Conservation (phyloP, 2,329 filamentous ascomycete species). For the Pyrenophora graminea region DNA sequence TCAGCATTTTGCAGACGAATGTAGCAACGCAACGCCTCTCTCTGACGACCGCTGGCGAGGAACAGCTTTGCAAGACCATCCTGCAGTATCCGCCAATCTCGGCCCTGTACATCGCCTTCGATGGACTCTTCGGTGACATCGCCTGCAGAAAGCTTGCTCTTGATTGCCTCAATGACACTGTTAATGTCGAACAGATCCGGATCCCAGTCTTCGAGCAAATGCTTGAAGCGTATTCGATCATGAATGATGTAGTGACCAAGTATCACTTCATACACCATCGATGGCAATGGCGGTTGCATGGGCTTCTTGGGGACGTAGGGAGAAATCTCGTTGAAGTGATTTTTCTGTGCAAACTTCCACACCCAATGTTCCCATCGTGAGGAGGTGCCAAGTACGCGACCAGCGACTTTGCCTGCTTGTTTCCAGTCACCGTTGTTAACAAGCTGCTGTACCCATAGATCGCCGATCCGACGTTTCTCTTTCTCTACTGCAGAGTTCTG, state of each 20-base stretch:
- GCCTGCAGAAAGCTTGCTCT: slow-evolving; percentile 77
- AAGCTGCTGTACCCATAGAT: slow-evolving; percentile 89
- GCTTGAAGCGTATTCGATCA: slow-evolving; percentile 74
- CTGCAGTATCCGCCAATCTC: slow-evolving; percentile 89
- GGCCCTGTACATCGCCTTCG: slow-evolving; percentile 70
- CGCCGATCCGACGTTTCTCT: slow-evolving; percentile 88
- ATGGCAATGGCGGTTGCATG: slow-evolving; percentile 78
- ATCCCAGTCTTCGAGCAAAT: slow-evolving; percentile 82
- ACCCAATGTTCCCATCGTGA: slow-evolving; percentile 95
- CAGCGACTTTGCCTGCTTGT: slow-evolving; percentile 77
- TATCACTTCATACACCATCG: slow-evolving; percentile 84
- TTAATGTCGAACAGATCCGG: slow-evolving; percentile 80
- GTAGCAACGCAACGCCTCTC: slow-evolving; percentile 85
- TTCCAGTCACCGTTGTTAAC: slow-evolving; percentile 75
- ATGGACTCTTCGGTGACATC: slow-evolving; percentile 76
- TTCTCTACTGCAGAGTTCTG: slow-evolving; percentile 72
- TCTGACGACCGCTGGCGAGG: slow-evolving; percentile 76
- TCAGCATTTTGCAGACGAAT: slow-evolving; percentile 92
- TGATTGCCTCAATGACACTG: slow-evolving; percentile 75
- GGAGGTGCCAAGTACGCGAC: slow-evolving; percentile 78
- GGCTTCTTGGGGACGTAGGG: slow-evolving; percentile 77
- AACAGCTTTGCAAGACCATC: slow-evolving; percentile 84
- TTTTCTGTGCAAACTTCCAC: slow-evolving; percentile 83
- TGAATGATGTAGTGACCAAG: slow-evolving; percentile 84
- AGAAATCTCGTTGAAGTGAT: slow-evolving; percentile 88